Percentiles rank a stretch among this genome's conserved stretches.
These are phyloP conservation scores for Cercospora sesami DNA, from an alignment of 2,329 filamentous ascomycete genomes.

Conservation along the genomic window DNA sequence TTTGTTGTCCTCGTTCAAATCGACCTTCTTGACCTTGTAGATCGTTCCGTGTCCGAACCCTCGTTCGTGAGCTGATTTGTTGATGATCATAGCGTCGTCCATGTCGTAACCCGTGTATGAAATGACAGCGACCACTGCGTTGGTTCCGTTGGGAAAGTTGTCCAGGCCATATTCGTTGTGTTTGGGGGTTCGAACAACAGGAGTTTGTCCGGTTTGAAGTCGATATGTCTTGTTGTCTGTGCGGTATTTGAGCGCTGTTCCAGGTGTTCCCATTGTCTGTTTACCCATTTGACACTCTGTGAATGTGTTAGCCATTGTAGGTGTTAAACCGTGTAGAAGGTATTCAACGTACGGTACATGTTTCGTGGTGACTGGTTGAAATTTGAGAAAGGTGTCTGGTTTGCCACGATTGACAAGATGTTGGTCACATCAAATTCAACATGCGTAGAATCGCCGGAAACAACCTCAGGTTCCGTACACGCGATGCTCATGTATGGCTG, in stretches of 20 bases:
- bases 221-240: conserved; percentile 98
- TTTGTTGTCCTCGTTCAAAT: conserved; percentile 74
- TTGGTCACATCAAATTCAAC: conserved; percentile 94
- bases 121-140: conserved; percentile 94
- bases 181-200: conserved; percentile 84
- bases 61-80: conserved; percentile 93
- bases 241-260: conserved; percentile 77
- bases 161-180: conserved; percentile 97
- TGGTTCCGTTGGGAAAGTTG: conserved; percentile 96
- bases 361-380: conserved; percentile 98
- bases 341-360: conserved; percentile 66
- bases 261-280: conserved; percentile 97
- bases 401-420: conserved; percentile 94
- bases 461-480: conserved; percentile 81
- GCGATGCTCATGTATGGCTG: conserved; percentile 99
- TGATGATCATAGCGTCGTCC: conserved; percentile 99
- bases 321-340: background rate
- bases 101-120: conserved; percentile 99
- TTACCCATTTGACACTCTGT: conserved; percentile 89
- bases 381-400: conserved; percentile 98
- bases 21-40: conserved; percentile 94
- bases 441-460: conserved; percentile 86
- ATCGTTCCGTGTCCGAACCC: conserved; percentile 95
- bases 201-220: conserved; percentile 92
- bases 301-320: background rate